Percentiles rank a stretch among this genome's conserved stretches.
These are phyloP conservation scores for Cucurbita argyrosperma DNA, from an alignment of 306 rosid genomes.

Conservation along the genomic window DNA sequence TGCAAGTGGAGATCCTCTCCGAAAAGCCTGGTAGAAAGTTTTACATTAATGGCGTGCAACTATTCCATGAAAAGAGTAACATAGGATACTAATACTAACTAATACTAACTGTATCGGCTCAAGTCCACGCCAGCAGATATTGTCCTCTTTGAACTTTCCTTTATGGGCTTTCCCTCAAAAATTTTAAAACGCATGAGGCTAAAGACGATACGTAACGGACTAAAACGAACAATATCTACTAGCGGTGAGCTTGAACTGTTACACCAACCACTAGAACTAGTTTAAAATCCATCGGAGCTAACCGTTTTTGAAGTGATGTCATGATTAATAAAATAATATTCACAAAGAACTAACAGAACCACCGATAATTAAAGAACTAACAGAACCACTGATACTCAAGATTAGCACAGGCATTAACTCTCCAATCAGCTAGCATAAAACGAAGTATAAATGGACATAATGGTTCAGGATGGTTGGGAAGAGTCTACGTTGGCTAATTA, in stretches of 20 bases:
- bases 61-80: slow-evolving; percentile 10
- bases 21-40: slow-evolving; percentile 50
- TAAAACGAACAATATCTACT: too few relatives aligned
- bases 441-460: neutral
- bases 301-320: neutral
- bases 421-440: neutral
- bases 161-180: too few relatives aligned
- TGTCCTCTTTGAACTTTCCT: too few relatives aligned
- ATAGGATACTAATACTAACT: neutral
- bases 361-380: neutral
- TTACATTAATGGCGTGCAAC: neutral
- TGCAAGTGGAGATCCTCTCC: slow-evolving; percentile 73
- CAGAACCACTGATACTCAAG: neutral
- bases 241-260: too few relatives aligned
- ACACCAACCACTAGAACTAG: neutral
- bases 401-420: neutral
- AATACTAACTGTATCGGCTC: too few relatives aligned
- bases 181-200: too few relatives aligned
- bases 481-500: too few relatives aligned
- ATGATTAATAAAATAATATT: neutral
- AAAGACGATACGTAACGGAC: neutral
- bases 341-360: too few relatives aligned
- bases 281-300: neutral
- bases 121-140: too few relatives aligned
- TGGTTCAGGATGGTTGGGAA: too few relatives aligned